Percentiles rank a stretch among this genome's conserved stretches.
Evolutionary conservation across 2,329 filamentous ascomycete species (phyloP).

Genomic region (Metarhizium sp.): DNA sequence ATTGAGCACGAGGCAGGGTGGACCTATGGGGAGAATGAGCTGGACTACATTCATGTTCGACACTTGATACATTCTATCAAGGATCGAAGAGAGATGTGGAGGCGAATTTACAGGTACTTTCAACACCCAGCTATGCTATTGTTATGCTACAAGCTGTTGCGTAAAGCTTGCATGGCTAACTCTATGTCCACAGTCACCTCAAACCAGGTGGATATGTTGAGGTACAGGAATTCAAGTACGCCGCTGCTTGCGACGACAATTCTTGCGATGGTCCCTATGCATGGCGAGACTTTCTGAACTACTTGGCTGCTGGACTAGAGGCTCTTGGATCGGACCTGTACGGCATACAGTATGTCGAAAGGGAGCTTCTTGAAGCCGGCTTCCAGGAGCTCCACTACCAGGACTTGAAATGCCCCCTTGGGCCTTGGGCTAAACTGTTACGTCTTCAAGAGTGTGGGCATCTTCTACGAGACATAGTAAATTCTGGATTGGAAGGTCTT

Average conservation of each 20-base stretch:
- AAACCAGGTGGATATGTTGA: slow-evolving; percentile 44
- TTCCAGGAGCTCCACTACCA: slow-evolving; percentile 31
- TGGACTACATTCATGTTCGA: slow-evolving; percentile 41
- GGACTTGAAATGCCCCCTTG: slow-evolving; percentile 37
- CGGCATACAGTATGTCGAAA: slow-evolving; percentile 25
- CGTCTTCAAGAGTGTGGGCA: slow-evolving; percentile 35
- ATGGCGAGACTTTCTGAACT: slow-evolving; percentile 35
- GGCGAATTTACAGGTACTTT: slow-evolving; percentile 32
- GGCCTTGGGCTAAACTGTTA: slow-evolving; percentile 35
- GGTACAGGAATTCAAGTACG: slow-evolving; percentile 35
- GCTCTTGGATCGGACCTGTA: slow-evolving; percentile 32
- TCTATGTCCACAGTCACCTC: slow-evolving; percentile 28
- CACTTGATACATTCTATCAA: slow-evolving; percentile 36
- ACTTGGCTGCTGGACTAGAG: slow-evolving; percentile 29
- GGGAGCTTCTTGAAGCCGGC: slow-evolving; percentile 28
- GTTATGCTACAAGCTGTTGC: neutral
- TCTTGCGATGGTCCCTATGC: slow-evolving; percentile 34
- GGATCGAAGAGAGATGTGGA: slow-evolving; percentile 30
- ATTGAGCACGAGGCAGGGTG: slow-evolving; percentile 41
- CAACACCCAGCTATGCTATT: neutral
- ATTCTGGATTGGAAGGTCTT: slow-evolving; percentile 30
- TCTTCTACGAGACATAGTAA: slow-evolving; percentile 32
- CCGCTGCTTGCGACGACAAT: slow-evolving; percentile 33
- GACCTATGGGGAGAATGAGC: slow-evolving; percentile 33
- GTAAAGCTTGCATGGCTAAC: neutral